Conservation (phyloP, 108 stramenopile genomes). For the Skeletonema costatum region DNA sequence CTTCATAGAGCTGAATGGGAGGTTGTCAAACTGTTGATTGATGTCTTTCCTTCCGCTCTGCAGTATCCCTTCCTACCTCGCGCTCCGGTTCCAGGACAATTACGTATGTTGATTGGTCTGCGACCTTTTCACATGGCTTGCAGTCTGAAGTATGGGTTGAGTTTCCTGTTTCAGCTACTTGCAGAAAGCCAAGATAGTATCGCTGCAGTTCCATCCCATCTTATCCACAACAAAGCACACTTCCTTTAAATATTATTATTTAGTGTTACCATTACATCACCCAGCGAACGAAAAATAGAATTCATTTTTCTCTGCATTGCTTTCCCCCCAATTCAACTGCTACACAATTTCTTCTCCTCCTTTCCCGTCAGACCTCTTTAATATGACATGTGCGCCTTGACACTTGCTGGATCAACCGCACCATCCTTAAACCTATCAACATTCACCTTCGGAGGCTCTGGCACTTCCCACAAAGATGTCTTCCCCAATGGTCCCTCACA, state of each 20-base stretch:
- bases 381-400: conserved; percentile 98
- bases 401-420: conserved; percentile 93
- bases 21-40: conserved; percentile 17
- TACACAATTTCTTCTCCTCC: background rate
- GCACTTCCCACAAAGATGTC: conserved; percentile 70
- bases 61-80: conserved; percentile 12
- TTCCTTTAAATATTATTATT: background rate
- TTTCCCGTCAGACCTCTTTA: conserved; percentile 3
- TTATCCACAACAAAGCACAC: background rate
- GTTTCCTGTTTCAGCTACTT: conserved; percentile 15
- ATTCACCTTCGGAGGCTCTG: conserved; percentile 73
- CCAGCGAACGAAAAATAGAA: background rate
- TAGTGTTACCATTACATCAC: background rate
- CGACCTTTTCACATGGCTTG: conserved; percentile 30
- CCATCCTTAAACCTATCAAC: conserved; percentile 80
- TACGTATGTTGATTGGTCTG: conserved; percentile 9
- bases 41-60: background rate
- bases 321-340: background rate
- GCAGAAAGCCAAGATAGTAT: background rate
- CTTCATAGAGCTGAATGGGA: conserved; percentile 11
- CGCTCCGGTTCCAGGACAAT: background rate
- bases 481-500: conserved; percentile 99
- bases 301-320: background rate
- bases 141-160: conserved; percentile 3
- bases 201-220: background rate